Conservation (phyloP, 441 rosid genomes). For the Euphorbia celastroides region DNA sequence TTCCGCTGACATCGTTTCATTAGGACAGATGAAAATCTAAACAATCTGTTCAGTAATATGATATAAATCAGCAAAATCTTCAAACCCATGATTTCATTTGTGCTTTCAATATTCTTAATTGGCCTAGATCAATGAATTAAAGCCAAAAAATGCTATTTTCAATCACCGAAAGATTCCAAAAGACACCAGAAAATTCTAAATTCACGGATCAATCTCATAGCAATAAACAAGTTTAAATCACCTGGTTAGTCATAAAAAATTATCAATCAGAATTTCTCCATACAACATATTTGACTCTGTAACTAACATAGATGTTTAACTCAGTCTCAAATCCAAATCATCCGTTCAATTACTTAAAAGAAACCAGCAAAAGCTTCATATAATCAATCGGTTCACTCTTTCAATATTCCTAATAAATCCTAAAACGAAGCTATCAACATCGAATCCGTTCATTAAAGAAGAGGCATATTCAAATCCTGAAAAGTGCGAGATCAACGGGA, state of each 20-base stretch:
- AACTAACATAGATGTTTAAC: not conserved
- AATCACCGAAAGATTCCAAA: too few relatives aligned
- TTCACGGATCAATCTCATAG: too few relatives aligned
- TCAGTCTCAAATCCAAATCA: not conserved
- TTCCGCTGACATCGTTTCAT: not conserved
- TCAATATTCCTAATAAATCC: too few relatives aligned
- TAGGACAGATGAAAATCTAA: not conserved
- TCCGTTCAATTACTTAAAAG: too few relatives aligned
- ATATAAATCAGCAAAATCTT: not conserved
- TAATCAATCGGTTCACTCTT: too few relatives aligned
- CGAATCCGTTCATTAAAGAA: not conserved
- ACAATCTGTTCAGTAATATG: not conserved
- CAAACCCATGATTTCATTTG: not conserved
- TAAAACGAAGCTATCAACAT: too few relatives aligned
- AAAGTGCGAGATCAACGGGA: not conserved
- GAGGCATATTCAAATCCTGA: not conserved
- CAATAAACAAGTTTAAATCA: too few relatives aligned
- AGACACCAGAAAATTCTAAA: too few relatives aligned
- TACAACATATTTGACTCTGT: not conserved
- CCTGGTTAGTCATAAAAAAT: too few relatives aligned
- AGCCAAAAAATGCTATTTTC: too few relatives aligned
- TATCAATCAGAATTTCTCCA: too few relatives aligned
- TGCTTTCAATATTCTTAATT: not conserved
- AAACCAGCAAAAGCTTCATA: not conserved
- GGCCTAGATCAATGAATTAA: too few relatives aligned